phyloP scores from a whole-genome alignment of 2,329 filamentous ascomycete genomes.

The Alternaria viburni region DNA sequence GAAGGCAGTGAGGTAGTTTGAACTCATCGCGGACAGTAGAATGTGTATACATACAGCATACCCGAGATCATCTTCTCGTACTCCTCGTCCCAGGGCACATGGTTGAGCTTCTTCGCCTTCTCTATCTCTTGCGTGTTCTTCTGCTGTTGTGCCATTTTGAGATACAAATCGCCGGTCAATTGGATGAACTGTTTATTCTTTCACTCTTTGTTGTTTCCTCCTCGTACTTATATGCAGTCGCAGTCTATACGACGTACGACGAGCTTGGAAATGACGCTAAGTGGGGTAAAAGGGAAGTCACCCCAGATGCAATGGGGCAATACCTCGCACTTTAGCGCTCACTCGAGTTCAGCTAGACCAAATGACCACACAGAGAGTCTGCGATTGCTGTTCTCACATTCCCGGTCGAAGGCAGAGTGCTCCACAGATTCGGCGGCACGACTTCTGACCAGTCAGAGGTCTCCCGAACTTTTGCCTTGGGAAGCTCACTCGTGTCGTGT shows the following conservation, averaged over 20 bases:
- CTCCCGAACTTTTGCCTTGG: not conserved
- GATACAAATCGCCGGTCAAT: not conserved
- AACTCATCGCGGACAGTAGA: not conserved
- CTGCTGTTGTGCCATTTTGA: conserved; percentile 46
- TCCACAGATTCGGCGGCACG: conserved; percentile 6
- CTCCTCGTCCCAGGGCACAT: conserved; percentile 64
- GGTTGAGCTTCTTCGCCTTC: conserved; percentile 56
- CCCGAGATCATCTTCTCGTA: conserved; percentile 71
- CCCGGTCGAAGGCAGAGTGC: not conserved
- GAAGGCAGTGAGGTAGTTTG: not conserved
- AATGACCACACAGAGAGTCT: not conserved
- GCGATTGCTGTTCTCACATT: not conserved
- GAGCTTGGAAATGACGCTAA: conserved; percentile 10
- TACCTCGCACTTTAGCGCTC: conserved; percentile 31
- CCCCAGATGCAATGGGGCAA: conserved; percentile 18
- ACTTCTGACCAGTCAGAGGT: conserved; percentile 16
- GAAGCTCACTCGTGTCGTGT: not conserved
- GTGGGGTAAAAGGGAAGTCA: conserved; percentile 19
- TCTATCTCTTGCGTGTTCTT: conserved; percentile 55
- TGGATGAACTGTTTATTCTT: not conserved
- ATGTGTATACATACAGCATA: conserved; percentile 57
- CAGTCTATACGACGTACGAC: not conserved
- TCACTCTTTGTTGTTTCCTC: not conserved
- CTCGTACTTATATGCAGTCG: not conserved
- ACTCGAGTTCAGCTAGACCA: not conserved